These are phyloP conservation scores for Aspergillus carlsbadensis DNA, from an alignment of 495 filamentous ascomycete genomes.

Conservation along the genomic window DNA sequence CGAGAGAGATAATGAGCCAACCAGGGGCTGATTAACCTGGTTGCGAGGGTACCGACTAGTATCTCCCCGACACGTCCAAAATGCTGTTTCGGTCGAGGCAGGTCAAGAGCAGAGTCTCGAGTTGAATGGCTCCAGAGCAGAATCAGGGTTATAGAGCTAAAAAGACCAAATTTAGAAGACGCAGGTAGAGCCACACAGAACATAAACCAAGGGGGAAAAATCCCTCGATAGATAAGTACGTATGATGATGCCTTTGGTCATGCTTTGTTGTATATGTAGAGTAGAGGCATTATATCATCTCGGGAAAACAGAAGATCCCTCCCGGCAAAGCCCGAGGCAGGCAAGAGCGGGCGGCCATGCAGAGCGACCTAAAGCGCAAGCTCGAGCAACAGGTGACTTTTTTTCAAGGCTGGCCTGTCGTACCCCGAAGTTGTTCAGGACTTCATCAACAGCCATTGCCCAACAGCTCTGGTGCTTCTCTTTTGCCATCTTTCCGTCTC, in stretches of 20 bases:
- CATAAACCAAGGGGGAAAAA: too few relatives aligned
- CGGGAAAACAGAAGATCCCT: slow-evolving; percentile 18
- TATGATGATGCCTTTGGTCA: not conserved
- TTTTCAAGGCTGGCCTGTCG: slow-evolving; percentile 21
- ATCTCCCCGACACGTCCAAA: too few relatives aligned
- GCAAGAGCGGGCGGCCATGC: slow-evolving; percentile 27
- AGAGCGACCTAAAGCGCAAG: slow-evolving; percentile 33
- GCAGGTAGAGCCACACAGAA: too few relatives aligned
- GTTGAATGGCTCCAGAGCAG: too few relatives aligned
- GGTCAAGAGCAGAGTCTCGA: too few relatives aligned
- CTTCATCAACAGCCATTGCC: slow-evolving; percentile 4
- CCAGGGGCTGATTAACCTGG: too few relatives aligned
- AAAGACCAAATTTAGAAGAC: too few relatives aligned
- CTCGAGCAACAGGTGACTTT: slow-evolving; percentile 34
- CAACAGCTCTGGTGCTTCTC: slow-evolving; percentile 11
- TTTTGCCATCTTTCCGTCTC: not conserved
- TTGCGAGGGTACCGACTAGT: too few relatives aligned
- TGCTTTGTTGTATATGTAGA: not conserved
- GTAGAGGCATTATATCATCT: slow-evolving; percentile 16
- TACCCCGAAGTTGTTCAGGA: slow-evolving; percentile 5
- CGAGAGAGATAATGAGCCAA: too few relatives aligned
- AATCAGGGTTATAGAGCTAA: too few relatives aligned
- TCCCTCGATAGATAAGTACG: not conserved
- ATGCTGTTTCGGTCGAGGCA: too few relatives aligned
- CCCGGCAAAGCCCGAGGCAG: slow-evolving; percentile 22